A percentile compares a stretch with the other conserved stretches of the same genome.
Conservation (phyloP, 2,329 filamentous ascomycete species). For the Pyrenophora tritici-repentis region DNA sequence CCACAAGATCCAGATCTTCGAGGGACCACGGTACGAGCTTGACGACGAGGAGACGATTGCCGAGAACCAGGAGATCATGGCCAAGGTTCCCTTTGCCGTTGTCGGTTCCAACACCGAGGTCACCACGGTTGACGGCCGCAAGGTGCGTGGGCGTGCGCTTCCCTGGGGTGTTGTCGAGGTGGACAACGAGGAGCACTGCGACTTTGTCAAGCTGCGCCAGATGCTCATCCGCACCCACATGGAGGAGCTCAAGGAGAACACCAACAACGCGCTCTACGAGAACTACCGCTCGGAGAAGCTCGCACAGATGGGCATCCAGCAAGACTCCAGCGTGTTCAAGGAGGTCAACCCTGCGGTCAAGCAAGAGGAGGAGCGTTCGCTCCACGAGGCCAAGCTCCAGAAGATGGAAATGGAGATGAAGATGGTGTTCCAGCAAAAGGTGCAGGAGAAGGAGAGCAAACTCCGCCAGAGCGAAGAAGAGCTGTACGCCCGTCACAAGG, state of each 20-base stretch:
- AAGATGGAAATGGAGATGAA: slow-evolving; percentile 99
- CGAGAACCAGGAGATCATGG: slow-evolving; percentile 99
- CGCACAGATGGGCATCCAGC: slow-evolving; percentile 95
- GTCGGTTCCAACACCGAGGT: slow-evolving; percentile 97
- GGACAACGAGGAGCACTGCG: slow-evolving; percentile 99
- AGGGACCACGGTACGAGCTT: slow-evolving; percentile 96
- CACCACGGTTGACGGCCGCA: slow-evolving; percentile 85
- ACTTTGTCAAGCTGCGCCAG: slow-evolving; percentile 99
- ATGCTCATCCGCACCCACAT: slow-evolving; percentile 99
- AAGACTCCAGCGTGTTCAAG: slow-evolving; percentile 99
- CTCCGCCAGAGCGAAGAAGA: slow-evolving; percentile 99
- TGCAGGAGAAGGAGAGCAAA: slow-evolving; percentile 99
- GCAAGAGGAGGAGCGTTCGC: slow-evolving; percentile 96
- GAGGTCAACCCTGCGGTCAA: slow-evolving; percentile 99
- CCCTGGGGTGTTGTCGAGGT: slow-evolving; percentile 99
- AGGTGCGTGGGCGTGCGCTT: slow-evolving; percentile 93
- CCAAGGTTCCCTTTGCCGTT: slow-evolving; percentile 97
- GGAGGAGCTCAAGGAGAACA: slow-evolving; percentile 99
- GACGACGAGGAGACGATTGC: slow-evolving; percentile 99
- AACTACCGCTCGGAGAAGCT: slow-evolving; percentile 99
- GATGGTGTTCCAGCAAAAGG: slow-evolving; percentile 99
- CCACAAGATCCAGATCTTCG: slow-evolving; percentile 98
- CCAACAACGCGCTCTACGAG: slow-evolving; percentile 98
- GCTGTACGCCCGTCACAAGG: slow-evolving; percentile 93
- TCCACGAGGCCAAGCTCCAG: slow-evolving; percentile 99